Evolutionary conservation across 306 rosid species (phyloP), one percentile per base, ranked within the genome.

Genomic region (Cucurbita pepo): DNA sequence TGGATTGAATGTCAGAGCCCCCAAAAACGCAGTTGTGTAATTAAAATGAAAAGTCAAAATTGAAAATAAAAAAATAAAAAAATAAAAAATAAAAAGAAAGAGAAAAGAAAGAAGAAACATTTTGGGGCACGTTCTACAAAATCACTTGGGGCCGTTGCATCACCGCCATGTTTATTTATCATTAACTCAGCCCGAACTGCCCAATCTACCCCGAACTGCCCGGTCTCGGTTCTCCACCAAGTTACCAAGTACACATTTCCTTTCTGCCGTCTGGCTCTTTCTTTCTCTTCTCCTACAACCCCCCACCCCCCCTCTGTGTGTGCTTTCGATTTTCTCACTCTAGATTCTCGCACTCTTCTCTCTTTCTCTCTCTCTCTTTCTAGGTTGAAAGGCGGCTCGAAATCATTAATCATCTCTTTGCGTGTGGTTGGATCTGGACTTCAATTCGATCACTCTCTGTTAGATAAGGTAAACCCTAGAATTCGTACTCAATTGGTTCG

Each of bases 241-340:
- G 83, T 82, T 82, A 78, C 83, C 58, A 80, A 83, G 84, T 83
- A 79, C 85, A 53, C 80, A 79, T 77, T 70, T 69, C 25, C 78
- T 43, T 36, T 77, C 60, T 11, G 80, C 75, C 56, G 47, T 77
- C 75, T 74, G 63, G 25, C 15, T 73, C 66, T 66, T 48, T 75
- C 79, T 78, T 18, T 69, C 14, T 41, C 55, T 41, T 9, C 72
- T 10, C 58, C 10, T 21, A 53, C 56, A 53, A 54, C 18, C 6
- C 38, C 4, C 40, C 3, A 5, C 37, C 5, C 5, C n/a, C 10
- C 55, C 40, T 85, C 74, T 82, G 71, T 76, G 74, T 65, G 80
- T 59, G 80, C 61, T 52, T 73, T 60, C 15, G 36, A 19, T 40
- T 74, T 71, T 85, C 80, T 80, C 86, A 69, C 83, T 61, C 67